Percentiles rank a stretch among this genome's conserved stretches.
Evolutionary conservation across 495 filamentous ascomycete species (phyloP).

Genomic region (Xylona heveae): DNA sequence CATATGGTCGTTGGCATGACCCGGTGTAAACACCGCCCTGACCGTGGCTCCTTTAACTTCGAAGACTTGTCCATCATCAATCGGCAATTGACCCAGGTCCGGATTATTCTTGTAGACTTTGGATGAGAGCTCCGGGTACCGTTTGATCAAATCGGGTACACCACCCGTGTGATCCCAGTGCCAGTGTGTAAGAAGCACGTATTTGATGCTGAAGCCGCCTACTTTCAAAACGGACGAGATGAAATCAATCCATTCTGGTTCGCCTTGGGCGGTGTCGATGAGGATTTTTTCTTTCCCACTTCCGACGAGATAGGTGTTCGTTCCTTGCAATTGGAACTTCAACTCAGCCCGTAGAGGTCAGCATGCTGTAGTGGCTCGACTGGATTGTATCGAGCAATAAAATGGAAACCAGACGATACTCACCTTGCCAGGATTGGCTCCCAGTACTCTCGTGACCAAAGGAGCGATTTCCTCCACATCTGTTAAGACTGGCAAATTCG

Average conservation of each 20-base stretch:
- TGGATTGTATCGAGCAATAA: too few relatives aligned
- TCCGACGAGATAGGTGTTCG: constrained; percentile 80
- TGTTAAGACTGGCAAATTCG: too few relatives aligned
- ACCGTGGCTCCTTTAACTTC: constrained; percentile 54
- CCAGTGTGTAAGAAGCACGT: constrained; percentile 76
- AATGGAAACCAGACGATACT: too few relatives aligned
- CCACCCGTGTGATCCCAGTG: constrained; percentile 73
- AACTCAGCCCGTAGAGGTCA: too few relatives aligned
- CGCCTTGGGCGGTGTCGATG: constrained; percentile 67
- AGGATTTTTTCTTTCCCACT: constrained; percentile 44
- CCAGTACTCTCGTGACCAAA: constrained; percentile 50
- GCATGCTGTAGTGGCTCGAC: too few relatives aligned
- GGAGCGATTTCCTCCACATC: constrained; percentile 46
- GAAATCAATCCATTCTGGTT: constrained; percentile 34
- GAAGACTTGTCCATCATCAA: constrained; percentile 55
- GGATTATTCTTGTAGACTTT: constrained; percentile 26
- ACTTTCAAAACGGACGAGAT: constrained; percentile 34
- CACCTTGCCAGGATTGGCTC: constrained; percentile 64
- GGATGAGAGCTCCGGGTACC: constrained; percentile 34
- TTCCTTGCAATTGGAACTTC: too few relatives aligned
- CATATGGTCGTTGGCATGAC: constrained; percentile 79
- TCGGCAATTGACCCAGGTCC: constrained; percentile 25
- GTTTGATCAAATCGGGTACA: constrained; percentile 32
- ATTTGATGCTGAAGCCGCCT: constrained; percentile 37
- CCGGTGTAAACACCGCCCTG: constrained; percentile 55